Evolutionary conservation across 176 grass and related monocot genomes (phyloP), one percentile per base, ranked within the genome.

Genomic region (Juncus inflexus): DNA sequence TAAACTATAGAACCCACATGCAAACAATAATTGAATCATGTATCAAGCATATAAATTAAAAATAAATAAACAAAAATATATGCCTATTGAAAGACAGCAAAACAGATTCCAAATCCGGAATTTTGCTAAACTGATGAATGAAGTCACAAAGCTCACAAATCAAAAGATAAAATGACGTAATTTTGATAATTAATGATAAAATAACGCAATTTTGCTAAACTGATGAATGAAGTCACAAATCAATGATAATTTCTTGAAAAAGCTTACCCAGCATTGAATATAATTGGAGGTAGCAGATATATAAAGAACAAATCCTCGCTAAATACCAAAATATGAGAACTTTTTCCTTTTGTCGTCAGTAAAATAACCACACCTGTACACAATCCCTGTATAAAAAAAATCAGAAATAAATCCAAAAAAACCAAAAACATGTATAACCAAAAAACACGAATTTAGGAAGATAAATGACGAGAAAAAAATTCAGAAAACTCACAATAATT

Each of bases 271-370:
- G 95, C 95, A 72, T 99, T 99, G 76, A 99, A 99, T 80, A 99
- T 99, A 67, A 99, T 99, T 7, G 95, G 95, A 0, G 95, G 95
- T 0, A 99, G 89, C 59, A 99, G 87, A 81, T 99, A 99, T 15
- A 99, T 99, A 65, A 99, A 99, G 83, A 99, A 99, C 71, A 99
- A 81, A 56, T 99, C 95, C 76, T 94, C 95, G 57, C 95, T 99
- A 81, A 99, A 99, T 47, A 99, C 89, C 42, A 99, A 81, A 61
- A 99, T 69, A 70, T 86, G 95, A 8, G 95, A 99, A 83, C 85
- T 99, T 75, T 83, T 99, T 64, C 95, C 89, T 59, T 90, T 64
- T 7, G 95, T 90, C 9, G 85, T 84, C 39, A 89, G 78, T 82
- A 91, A 63, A 66, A 99, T 92, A 52, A 94, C 80, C 69, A 84